Conservation (phyloP, 495 filamentous ascomycete species). For the Friedmanniomyces endolithicus region DNA sequence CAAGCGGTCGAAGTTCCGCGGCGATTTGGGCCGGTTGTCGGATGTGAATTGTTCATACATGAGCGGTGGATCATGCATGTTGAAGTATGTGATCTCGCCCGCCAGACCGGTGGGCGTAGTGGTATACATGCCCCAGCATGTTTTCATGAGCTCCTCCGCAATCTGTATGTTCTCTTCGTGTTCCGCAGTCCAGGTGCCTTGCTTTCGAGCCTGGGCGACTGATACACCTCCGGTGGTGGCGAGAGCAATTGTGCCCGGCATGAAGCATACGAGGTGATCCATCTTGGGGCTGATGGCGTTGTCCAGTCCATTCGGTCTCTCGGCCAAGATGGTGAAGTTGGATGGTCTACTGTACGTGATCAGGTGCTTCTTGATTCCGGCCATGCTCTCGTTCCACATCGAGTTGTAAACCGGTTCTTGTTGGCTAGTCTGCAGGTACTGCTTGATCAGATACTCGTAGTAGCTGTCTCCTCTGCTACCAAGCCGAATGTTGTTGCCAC, state of each 20-base stretch:
- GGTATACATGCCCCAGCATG: slow-evolving; percentile 95
- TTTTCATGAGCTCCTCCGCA: slow-evolving; percentile 81
- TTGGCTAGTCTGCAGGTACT: slow-evolving; percentile 83
- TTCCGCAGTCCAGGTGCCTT: slow-evolving; percentile 56
- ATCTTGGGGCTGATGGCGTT: slow-evolving; percentile 67
- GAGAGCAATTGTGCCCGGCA: slow-evolving; percentile 89
- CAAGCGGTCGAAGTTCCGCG: background rate
- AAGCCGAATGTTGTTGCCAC: slow-evolving; percentile 72
- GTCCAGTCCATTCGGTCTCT: slow-evolving; percentile 64
- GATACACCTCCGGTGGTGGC: slow-evolving; percentile 68
- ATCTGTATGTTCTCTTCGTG: slow-evolving; percentile 77
- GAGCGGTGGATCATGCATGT: slow-evolving; percentile 51
- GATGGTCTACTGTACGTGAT: slow-evolving; percentile 73
- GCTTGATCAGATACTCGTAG: slow-evolving; percentile 96
- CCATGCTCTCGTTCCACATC: slow-evolving; percentile 81
- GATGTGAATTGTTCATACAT: slow-evolving; percentile 38
- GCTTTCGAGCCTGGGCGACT: slow-evolving; percentile 59
- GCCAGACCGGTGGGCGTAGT: slow-evolving; percentile 78
- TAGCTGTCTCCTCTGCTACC: slow-evolving; percentile 93
- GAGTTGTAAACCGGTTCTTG: slow-evolving; percentile 77
- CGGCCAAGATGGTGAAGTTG: slow-evolving; percentile 72
- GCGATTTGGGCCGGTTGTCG: slow-evolving; percentile 1
- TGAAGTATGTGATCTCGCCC: slow-evolving; percentile 83
- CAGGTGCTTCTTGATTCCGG: slow-evolving; percentile 80
- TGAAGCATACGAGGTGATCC: slow-evolving; percentile 97